Percentiles rank a stretch among this genome's conserved stretches.
Conservation (phyloP, 257 asterid genomes). For the Solanum chaucha region DNA sequence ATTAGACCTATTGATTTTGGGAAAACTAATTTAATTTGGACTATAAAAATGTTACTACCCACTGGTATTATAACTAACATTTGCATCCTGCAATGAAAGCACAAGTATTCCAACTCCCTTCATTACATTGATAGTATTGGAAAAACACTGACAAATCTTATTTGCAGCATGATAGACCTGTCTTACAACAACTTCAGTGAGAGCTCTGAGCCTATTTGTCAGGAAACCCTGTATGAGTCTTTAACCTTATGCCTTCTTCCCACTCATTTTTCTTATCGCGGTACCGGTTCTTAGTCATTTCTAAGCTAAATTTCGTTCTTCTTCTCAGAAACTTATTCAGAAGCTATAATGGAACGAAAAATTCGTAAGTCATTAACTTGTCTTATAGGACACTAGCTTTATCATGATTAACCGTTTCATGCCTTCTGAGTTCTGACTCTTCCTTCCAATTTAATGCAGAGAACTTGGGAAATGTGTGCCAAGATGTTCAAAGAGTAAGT, state of each 20-base stretch:
- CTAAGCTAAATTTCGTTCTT: background rate
- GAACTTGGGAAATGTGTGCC: constrained; percentile 20
- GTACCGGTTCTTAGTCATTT: background rate
- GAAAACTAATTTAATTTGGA: background rate
- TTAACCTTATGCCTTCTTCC: background rate
- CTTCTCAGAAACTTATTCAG: constrained; percentile 49
- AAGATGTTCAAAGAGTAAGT: constrained; percentile 28
- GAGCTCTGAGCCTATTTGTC: constrained; percentile 26
- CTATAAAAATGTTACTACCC: background rate
- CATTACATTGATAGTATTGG: background rate
- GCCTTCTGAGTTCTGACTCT: background rate
- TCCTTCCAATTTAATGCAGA: constrained; percentile 9
- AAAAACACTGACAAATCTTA: background rate
- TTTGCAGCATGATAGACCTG: constrained; percentile 36
- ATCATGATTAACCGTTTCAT: background rate
- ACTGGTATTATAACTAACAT: background rate
- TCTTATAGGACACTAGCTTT: background rate
- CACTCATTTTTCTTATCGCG: background rate
- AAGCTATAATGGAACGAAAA: constrained; percentile 21
- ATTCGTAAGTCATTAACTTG: constrained; percentile 17
- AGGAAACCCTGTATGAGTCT: constrained; percentile 31
- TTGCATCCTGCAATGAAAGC: background rate
- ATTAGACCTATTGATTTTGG: background rate
- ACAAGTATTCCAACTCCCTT: background rate
- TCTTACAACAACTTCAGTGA: constrained; percentile 40